Conservation (phyloP, 768 basidiomycete genomes). For the Dacryopinax spathularia region DNA sequence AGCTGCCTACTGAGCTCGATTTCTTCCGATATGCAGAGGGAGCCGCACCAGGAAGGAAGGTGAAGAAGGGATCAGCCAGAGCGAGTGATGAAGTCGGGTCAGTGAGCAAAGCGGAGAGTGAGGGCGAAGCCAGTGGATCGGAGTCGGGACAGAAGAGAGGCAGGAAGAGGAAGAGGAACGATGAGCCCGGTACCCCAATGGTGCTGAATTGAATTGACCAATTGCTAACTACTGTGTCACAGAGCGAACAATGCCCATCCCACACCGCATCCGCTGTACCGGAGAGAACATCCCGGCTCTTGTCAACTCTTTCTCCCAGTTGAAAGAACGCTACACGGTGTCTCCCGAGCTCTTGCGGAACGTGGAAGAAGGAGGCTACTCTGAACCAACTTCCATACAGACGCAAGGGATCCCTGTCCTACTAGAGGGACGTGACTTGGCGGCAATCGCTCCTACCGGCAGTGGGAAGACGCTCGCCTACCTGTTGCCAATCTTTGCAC, state of each 20-base stretch:
- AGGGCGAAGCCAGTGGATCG: neutral
- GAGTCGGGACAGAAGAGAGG: constrained; percentile 11
- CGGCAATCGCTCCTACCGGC: constrained; percentile 92
- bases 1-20: constrained; percentile 66
- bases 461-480: constrained; percentile 95
- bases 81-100: constrained; percentile 14
- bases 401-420: constrained; percentile 66
- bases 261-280: constrained; percentile 53
- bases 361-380: constrained; percentile 44
- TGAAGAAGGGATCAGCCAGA: constrained; percentile 17
- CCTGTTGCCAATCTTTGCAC: constrained; percentile 63
- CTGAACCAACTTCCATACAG: constrained; percentile 67
- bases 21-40: constrained; percentile 79
- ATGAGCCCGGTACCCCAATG: constrained; percentile 6
- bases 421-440: constrained; percentile 73
- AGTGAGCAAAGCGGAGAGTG: constrained; percentile 12
- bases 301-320: constrained; percentile 42
- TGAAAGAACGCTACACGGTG: constrained; percentile 44
- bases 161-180: constrained; percentile 17
- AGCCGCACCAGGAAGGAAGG: constrained; percentile 25
- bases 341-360: constrained; percentile 51
- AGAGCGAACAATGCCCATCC: constrained; percentile 12
- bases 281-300: constrained; percentile 53
- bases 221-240: constrained; percentile 11
- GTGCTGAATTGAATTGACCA: neutral